phyloP scores from a whole-genome alignment of 2,329 filamentous ascomycete species.

The Neofusicoccum umdonicola region DNA sequence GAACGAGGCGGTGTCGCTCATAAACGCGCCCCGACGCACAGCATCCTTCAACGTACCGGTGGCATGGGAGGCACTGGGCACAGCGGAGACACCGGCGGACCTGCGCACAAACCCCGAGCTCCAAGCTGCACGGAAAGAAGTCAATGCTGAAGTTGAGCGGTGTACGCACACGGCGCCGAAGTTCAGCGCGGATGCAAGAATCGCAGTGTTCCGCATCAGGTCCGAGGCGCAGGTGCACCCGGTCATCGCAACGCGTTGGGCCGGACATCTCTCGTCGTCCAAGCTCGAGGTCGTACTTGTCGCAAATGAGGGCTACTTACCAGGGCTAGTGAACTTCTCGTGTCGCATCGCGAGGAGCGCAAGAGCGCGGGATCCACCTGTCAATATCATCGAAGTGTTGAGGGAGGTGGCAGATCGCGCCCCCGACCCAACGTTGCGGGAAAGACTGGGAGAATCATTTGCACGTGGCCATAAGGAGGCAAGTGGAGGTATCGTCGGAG shows the following conservation, averaged over 20 bases:
- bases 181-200: slow-evolving; percentile 61
- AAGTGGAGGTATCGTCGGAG: slow-evolving; percentile 62
- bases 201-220: slow-evolving; percentile 62
- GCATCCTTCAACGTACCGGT: slow-evolving; percentile 58
- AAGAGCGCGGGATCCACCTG: slow-evolving; percentile 51
- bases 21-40: slow-evolving; percentile 65
- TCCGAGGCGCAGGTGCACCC: slow-evolving; percentile 64
- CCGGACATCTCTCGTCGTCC: slow-evolving; percentile 57
- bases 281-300: slow-evolving; percentile 64
- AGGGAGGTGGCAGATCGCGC: slow-evolving; percentile 48
- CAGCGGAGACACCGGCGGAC: slow-evolving; percentile 50
- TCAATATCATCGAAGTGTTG: slow-evolving; percentile 63
- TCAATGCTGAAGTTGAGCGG: slow-evolving; percentile 60
- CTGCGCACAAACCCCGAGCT: slow-evolving; percentile 52
- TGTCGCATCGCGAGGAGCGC: slow-evolving; percentile 62
- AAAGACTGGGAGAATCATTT: slow-evolving; percentile 61
- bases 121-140: slow-evolving; percentile 55
- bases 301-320: slow-evolving; percentile 65
- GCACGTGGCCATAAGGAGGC: slow-evolving; percentile 67
- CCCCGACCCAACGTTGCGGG: slow-evolving; percentile 36
- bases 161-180: slow-evolving; percentile 62
- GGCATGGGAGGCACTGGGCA: slow-evolving; percentile 59
- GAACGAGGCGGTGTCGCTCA: slow-evolving; percentile 61
- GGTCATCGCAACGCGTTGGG: slow-evolving; percentile 66
- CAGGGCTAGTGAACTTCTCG: slow-evolving; percentile 64